These are phyloP conservation scores for Debaryomyces sp. DNA, from an alignment of 1,139 yeast genomes.

Conservation along the genomic window DNA sequence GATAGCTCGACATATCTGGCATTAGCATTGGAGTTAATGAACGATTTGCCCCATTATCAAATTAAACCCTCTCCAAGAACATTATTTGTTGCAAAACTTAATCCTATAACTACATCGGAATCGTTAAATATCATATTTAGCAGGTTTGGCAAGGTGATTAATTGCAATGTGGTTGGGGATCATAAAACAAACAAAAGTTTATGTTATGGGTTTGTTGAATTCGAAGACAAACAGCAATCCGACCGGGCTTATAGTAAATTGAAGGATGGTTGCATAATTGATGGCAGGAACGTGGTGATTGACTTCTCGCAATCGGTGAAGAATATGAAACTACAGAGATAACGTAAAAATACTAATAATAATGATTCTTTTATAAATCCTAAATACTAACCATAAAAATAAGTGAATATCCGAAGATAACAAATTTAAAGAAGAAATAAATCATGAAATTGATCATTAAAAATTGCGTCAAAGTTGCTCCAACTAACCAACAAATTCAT, in stretches of 20 bases:
- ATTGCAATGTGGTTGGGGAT: constrained; percentile 53
- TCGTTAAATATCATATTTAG: constrained; percentile 58
- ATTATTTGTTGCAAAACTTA: constrained; percentile 63
- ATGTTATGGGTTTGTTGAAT: constrained; percentile 68
- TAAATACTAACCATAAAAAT: constrained; percentile 5
- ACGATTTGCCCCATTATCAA: constrained; percentile 63
- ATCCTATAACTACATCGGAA: constrained; percentile 58
- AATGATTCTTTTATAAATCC: constrained; percentile 10
- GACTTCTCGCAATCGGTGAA: constrained; percentile 65
- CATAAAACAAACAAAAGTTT: constrained; percentile 47
- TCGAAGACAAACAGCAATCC: constrained; percentile 46
- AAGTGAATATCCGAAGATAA: constrained; percentile 5
- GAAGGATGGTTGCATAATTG: constrained; percentile 59
- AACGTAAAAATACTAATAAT: constrained; percentile 15
- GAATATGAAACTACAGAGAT: constrained; percentile 13
- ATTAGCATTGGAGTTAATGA: constrained; percentile 62
- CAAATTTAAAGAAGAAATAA: constrained; percentile 7
- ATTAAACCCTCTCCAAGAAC: constrained; percentile 64
- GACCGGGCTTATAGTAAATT: constrained; percentile 63
- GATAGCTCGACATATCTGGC: constrained; percentile 33
- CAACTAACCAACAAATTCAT: constrained; percentile 6
- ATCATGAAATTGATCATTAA: constrained; percentile 4
- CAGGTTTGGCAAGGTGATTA: constrained; percentile 57
- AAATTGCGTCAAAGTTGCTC: constrained; percentile 2
- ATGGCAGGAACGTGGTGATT: constrained; percentile 64